Conservation (phyloP, 495 filamentous ascomycete species). For the Aspergillus funiculosus region DNA sequence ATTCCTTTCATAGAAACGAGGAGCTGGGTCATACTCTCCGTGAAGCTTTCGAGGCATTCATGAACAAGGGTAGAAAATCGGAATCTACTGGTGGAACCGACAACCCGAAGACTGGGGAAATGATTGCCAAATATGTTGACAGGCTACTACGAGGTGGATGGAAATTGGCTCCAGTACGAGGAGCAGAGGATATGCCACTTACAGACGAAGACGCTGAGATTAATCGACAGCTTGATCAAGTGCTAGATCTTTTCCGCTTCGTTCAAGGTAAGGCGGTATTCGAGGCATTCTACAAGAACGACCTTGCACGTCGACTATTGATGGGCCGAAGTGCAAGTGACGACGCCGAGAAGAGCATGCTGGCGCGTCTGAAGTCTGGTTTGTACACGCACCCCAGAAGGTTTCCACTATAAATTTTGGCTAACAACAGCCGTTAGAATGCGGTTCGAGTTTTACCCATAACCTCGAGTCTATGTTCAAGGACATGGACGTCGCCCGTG, state of each 20-base stretch:
- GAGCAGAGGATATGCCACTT: conserved; percentile 45
- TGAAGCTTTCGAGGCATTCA: conserved; percentile 80
- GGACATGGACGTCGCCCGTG: conserved; percentile 83
- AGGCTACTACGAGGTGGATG: conserved; percentile 78
- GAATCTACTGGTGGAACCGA: conserved; percentile 64
- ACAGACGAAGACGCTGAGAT: conserved; percentile 89
- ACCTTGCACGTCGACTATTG: conserved; percentile 80
- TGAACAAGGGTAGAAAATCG: conserved; percentile 73
- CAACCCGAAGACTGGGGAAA: conserved; percentile 91
- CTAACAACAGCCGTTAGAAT: conserved; percentile 50
- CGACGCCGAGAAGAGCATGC: conserved; percentile 94
- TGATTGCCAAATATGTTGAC: conserved; percentile 98
- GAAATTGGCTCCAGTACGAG: conserved; percentile 55
- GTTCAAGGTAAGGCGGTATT: conserved; percentile 97
- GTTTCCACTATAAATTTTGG: neutral
- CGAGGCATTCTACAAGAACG: conserved; percentile 97
- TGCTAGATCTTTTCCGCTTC: conserved; percentile 90
- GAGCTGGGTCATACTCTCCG: conserved; percentile 68
- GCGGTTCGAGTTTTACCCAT: conserved; percentile 86
- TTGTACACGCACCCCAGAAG: conserved; percentile 7
- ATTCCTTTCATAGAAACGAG: conserved; percentile 69
- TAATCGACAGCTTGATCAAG: conserved; percentile 82
- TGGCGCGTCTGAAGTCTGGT: conserved; percentile 78
- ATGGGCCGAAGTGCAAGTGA: conserved; percentile 88
- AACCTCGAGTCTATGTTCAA: conserved; percentile 99